Evolutionary conservation across 306 rosid species (phyloP).

Genomic region (Astragalus membranaceus): DNA sequence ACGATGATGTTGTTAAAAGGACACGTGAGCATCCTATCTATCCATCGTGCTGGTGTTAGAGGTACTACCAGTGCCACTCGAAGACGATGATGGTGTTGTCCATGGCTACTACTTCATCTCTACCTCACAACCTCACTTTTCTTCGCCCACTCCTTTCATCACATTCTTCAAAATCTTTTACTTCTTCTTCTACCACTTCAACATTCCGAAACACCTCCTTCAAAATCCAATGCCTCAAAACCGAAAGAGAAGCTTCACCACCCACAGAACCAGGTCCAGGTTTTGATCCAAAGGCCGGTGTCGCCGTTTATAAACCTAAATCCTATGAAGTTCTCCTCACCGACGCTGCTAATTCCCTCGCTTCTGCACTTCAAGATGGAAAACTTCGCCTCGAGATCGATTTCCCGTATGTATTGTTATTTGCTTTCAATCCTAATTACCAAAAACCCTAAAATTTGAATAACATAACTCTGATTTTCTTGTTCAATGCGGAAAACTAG

Average conservation of each 20-base stretch:
- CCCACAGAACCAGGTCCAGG: neutral
- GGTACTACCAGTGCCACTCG: neutral
- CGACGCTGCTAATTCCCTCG: constrained; percentile 78
- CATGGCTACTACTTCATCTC: constrained; percentile 41
- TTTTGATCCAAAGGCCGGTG: constrained; percentile 55
- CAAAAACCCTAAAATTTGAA: neutral
- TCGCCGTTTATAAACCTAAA: constrained; percentile 77
- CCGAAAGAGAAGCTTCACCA: constrained; percentile 28
- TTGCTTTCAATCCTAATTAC: neutral
- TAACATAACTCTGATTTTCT: too few species aligned
- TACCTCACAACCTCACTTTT: constrained; percentile 5
- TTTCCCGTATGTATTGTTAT: constrained; percentile 56
- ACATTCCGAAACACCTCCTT: neutral
- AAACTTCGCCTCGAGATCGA: constrained; percentile 78
- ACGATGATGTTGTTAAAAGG: too few species aligned
- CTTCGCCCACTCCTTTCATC: constrained; percentile 7
- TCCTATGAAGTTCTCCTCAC: constrained; percentile 72
- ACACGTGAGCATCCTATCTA: too few species aligned
- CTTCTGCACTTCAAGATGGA: constrained; percentile 68
- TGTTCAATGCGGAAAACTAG: neutral
- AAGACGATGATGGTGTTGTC: neutral
- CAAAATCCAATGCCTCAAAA: constrained; percentile 30
- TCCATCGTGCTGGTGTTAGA: too few species aligned
- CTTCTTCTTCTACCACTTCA: neutral
- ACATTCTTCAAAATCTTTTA: neutral